These are phyloP conservation scores for Chaetomiaceae sp. DNA, from an alignment of 2,329 filamentous ascomycete genomes.

Conservation along the genomic window DNA sequence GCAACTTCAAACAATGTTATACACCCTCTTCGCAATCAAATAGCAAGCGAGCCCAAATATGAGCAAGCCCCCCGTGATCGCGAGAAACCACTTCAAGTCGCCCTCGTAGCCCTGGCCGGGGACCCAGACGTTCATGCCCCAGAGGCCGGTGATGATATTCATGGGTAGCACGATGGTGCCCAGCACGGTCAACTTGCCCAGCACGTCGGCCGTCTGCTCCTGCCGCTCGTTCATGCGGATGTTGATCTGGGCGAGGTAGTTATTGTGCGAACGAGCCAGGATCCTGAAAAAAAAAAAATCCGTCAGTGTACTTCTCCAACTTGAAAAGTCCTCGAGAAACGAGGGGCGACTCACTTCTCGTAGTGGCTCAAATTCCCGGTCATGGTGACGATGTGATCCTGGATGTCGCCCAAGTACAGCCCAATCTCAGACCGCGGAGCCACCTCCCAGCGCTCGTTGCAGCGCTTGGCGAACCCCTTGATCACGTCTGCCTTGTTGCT, in stretches of 20 bases:
- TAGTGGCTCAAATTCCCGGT: conserved; percentile 93
- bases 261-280: conserved; percentile 82
- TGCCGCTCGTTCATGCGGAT: conserved; percentile 98
- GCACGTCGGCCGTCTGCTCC: conserved; percentile 89
- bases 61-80: conserved; percentile 67
- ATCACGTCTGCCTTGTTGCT: conserved; percentile 99
- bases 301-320: background rate
- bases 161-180: conserved; percentile 96
- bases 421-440: conserved; percentile 93
- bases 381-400: conserved; percentile 99
- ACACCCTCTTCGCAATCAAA: conserved; percentile 74
- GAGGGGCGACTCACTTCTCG: conserved; percentile 64
- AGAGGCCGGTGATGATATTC: conserved; percentile 98
- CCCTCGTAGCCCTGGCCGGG: conserved; percentile 80
- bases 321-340: background rate
- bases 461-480: conserved; percentile 96
- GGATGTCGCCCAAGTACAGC: conserved; percentile 95
- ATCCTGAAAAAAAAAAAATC: conserved; percentile 49
- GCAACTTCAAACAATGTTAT: conserved; percentile 60
- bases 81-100: conserved; percentile 69
- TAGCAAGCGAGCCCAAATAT: conserved; percentile 76
- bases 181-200: conserved; percentile 89
- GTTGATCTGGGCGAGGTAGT: conserved; percentile 99
- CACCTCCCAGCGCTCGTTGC: conserved; percentile 96
- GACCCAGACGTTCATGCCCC: conserved; percentile 98